Evolutionary conservation across 2,329 filamentous ascomycete species (phyloP), one percentile per base, ranked within the genome.

Genomic region (Lasiodiplodia citricola): DNA sequence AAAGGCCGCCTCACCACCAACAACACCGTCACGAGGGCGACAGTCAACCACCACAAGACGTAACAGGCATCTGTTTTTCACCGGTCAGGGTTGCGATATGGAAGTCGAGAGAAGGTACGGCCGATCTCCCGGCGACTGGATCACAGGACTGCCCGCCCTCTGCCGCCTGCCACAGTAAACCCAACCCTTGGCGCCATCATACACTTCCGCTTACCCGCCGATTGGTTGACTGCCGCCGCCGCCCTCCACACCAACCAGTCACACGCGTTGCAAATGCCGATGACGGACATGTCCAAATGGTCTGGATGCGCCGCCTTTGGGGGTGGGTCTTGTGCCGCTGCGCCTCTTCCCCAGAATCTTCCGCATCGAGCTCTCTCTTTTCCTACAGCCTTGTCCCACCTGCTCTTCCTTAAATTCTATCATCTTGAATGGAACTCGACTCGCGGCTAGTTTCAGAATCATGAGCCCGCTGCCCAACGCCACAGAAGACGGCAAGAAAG

Each of bases 311-410:
- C 13, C 44, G 21, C 8, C 1, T 21, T 3, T 23, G 38, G 11
- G 16, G 13, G n/a, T 14, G 37, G 47, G 47, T 52, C 60, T n/a
- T 64, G 60, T 64, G 60, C 60, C 60, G 44, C 60, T 52, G 28
- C 60, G 60, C 60, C 47, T 23, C 60, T 64, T 52, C 44, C 60
- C 60, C 60, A 64, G 60, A 64, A 3, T 64, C 60, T 64, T 52
- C 44, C 47, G 23, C 28, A 23, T 64, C 47, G 47, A 52, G 60
- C 18, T 14, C 28, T n/a, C 31, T 11, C 60, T 38, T 31, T 41
- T 31, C 16, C n/a, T 25, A 16, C 14, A 6, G 31, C n/a, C 38
- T 28, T 44, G 44, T 47, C n/a, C 57, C 41, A 23, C 57, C 37
- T 14, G 13, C 5, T 23, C 23, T 47, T 47, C 13, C n/a, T 50